phyloP scores from a whole-genome alignment of 2,329 filamentous ascomycete genomes.

The Mycosphaerella arachidis region DNA sequence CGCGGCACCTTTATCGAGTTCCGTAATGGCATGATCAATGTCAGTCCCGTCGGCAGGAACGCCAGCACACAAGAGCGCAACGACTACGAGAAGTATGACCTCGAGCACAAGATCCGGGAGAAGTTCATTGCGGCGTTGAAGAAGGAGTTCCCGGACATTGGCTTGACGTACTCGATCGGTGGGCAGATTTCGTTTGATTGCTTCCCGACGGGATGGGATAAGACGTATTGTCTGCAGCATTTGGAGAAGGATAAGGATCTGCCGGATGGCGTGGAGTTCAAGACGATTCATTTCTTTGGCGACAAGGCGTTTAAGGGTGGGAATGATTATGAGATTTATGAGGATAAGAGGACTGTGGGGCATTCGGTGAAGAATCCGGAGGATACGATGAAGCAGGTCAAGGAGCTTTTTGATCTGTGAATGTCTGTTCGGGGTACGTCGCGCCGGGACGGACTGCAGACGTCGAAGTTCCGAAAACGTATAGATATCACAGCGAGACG shows the following conservation, averaged over 20 bases:
- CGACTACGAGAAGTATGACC: constrained; percentile 78
- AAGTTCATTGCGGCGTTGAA: constrained; percentile 72
- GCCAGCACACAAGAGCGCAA: constrained; percentile 73
- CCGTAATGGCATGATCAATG: constrained; percentile 87
- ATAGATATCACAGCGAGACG: background rate
- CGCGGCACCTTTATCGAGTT: constrained; percentile 82
- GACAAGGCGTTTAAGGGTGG: constrained; percentile 90
- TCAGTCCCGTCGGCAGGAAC: constrained; percentile 80
- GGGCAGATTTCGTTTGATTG: constrained; percentile 98
- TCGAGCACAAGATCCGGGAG: constrained; percentile 68
- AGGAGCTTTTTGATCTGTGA: constrained; percentile 63
- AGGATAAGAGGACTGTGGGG: constrained; percentile 73
- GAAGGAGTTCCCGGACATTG: constrained; percentile 76
- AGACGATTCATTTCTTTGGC: constrained; percentile 93
- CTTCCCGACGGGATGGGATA: constrained; percentile 96
- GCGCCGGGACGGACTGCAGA: background rate
- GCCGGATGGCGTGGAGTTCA: constrained; percentile 69
- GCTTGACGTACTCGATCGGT: constrained; percentile 90
- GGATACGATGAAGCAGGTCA: constrained; percentile 75
- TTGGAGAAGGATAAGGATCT: constrained; percentile 69
- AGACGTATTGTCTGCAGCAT: constrained; percentile 91
- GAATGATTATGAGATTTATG: constrained; percentile 94
- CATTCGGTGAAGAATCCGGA: constrained; percentile 78
- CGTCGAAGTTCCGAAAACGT: background rate
- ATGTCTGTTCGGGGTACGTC: background rate